These are phyloP conservation scores for Arthrobotrys megalospora DNA, from an alignment of 2,329 filamentous ascomycete genomes.

Conservation along the genomic window DNA sequence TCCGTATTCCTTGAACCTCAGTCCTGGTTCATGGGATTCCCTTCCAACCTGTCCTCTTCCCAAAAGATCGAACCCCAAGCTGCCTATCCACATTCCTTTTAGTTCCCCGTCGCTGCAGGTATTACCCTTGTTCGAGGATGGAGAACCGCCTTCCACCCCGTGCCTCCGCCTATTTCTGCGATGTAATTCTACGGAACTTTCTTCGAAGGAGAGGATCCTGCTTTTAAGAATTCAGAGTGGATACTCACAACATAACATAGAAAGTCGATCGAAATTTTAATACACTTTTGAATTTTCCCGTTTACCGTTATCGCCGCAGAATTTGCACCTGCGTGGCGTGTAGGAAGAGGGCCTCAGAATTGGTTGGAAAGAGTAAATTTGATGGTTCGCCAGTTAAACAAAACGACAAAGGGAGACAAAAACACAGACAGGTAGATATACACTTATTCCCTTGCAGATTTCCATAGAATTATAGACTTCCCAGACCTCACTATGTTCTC, in stretches of 20 bases:
- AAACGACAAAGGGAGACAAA: slow-evolving; percentile 5
- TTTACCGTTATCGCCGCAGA: not conserved
- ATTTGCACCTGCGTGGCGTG: not conserved
- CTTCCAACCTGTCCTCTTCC: slow-evolving; percentile 21
- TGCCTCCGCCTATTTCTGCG: slow-evolving; percentile 4
- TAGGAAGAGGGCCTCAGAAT: not conserved
- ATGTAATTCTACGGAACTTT: slow-evolving; percentile 7
- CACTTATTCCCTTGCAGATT: slow-evolving; percentile 22
- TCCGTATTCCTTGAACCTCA: slow-evolving; percentile 21
- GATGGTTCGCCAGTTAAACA: slow-evolving; percentile 22
- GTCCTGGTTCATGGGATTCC: slow-evolving; percentile 51
- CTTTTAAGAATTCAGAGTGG: not conserved
- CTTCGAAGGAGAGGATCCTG: not conserved
- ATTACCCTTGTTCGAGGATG: slow-evolving; percentile 41
- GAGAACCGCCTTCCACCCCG: slow-evolving; percentile 18
- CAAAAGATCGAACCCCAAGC: slow-evolving; percentile 14
- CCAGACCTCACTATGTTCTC: slow-evolving; percentile 29
- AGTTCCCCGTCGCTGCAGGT: slow-evolving; percentile 36
- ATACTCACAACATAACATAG: not conserved
- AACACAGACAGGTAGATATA: slow-evolving; percentile 40
- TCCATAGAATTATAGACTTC: slow-evolving; percentile 29
- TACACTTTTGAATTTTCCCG: not conserved
- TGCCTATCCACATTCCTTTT: slow-evolving; percentile 13
- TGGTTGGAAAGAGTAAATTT: slow-evolving; percentile 19
- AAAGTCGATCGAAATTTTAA: not conserved